Percentiles rank a stretch among this genome's conserved stretches.
phyloP scores from a whole-genome alignment of 495 filamentous ascomycete genomes.

The Cudoniella acicularis region DNA sequence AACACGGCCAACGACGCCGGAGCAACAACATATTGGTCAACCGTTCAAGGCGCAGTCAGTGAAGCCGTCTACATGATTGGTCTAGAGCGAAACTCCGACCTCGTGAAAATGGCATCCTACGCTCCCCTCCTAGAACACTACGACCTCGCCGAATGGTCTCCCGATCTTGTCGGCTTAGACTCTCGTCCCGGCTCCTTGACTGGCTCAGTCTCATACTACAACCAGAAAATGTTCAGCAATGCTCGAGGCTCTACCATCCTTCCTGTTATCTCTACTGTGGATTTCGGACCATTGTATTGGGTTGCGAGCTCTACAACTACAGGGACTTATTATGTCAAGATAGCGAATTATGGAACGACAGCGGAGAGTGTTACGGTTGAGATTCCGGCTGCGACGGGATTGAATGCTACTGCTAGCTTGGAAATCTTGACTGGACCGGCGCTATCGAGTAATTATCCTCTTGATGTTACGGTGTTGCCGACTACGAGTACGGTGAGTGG shows the following conservation, averaged over 20 bases:
- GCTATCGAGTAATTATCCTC: constrained; percentile 8
- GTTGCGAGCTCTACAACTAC: constrained; percentile 19
- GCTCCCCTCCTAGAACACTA: constrained; percentile 44
- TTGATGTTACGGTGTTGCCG: constrained; percentile 4
- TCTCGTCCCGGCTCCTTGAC: constrained; percentile 6
- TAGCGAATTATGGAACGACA: constrained; percentile 23
- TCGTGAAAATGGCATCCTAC: constrained; percentile 45
- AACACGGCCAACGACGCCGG: constrained; percentile 32
- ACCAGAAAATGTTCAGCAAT: constrained; percentile 23
- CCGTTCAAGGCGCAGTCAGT: constrained; percentile 35
- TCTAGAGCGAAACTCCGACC: constrained; percentile 52
- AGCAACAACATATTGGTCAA: constrained; percentile 24
- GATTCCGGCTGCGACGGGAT: constrained; percentile 10
- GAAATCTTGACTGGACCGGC: not conserved
- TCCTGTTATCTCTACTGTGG: constrained; percentile 19
- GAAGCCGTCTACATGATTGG: constrained; percentile 57
- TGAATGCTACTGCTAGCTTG: not conserved
- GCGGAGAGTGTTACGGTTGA: constrained; percentile 18
- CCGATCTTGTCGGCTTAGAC: constrained; percentile 21
- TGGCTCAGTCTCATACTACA: constrained; percentile 20
- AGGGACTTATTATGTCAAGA: constrained; percentile 22
- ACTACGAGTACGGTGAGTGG: constrained; percentile 4
- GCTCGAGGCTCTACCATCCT: constrained; percentile 19
- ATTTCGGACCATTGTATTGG: constrained; percentile 24
- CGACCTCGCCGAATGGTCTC: constrained; percentile 36